Percentiles rank a stretch among this genome's conserved stretches.
phyloP scores from a whole-genome alignment of 768 basidiomycete species.

The Suillus subaureus region DNA sequence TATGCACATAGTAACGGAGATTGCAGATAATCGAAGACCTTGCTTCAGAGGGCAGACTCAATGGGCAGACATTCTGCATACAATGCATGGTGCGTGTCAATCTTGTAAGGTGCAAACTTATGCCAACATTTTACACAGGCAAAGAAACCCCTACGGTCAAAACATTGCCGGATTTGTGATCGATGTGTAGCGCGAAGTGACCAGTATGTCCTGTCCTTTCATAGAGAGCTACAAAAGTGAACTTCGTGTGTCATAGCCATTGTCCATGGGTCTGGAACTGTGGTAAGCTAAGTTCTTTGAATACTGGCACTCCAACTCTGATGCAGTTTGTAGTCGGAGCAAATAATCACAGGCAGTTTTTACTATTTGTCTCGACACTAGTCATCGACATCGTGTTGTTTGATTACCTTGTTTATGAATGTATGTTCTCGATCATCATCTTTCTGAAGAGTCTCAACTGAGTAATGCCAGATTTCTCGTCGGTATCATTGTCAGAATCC shows the following conservation, averaged over 20 bases:
- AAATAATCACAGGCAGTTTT: constrained; percentile 94
- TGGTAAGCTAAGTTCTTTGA: constrained; percentile 48
- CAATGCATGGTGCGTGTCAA: constrained; percentile 76
- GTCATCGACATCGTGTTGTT: constrained; percentile 81
- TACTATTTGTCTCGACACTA: constrained; percentile 87
- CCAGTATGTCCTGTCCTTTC: constrained; percentile 61
- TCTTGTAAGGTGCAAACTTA: not conserved
- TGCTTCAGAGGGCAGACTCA: constrained; percentile 83
- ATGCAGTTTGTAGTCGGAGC: constrained; percentile 63
- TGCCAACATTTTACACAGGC: constrained; percentile 47
- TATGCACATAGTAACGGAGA: not conserved
- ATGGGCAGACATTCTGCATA: constrained; percentile 96
- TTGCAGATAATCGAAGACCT: constrained; percentile 85
- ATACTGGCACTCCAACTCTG: not conserved
- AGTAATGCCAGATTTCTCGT: constrained; percentile 54
- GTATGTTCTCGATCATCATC: constrained; percentile 48
- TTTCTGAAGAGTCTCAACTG: not conserved
- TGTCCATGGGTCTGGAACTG: constrained; percentile 99
- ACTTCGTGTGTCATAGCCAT: constrained; percentile 55
- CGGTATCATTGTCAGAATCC: constrained; percentile 25
- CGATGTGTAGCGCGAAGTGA: constrained; percentile 89
- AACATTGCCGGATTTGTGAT: constrained; percentile 93
- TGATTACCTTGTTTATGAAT: constrained; percentile 81
- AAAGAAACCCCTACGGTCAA: constrained; percentile 88
- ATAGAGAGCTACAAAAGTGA: constrained; percentile 7